Evolutionary conservation across 2,329 filamentous ascomycete species (phyloP).

Genomic region (Aureobasidium sp.): DNA sequence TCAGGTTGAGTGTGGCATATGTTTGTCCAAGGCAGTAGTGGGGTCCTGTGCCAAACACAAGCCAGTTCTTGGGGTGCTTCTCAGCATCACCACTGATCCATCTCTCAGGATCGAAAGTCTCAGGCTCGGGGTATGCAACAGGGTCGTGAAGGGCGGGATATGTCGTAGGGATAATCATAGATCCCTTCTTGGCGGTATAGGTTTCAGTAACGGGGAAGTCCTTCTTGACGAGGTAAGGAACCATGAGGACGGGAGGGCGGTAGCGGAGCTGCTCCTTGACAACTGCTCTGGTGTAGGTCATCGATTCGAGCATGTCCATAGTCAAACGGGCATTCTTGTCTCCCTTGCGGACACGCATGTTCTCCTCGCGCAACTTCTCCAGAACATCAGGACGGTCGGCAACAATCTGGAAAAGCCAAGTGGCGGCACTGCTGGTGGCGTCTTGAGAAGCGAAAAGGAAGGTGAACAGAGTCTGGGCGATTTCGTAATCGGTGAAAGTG

Average conservation of each 20-base stretch:
- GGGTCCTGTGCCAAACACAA: conserved; percentile 83
- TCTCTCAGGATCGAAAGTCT: conserved; percentile 81
- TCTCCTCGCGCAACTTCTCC: conserved; percentile 74
- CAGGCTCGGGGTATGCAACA: conserved; percentile 84
- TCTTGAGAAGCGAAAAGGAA: conserved; percentile 98
- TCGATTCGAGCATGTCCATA: conserved; percentile 80
- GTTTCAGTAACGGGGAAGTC: conserved; percentile 79
- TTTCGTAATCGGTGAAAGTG: conserved; percentile 84
- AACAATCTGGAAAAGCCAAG: conserved; percentile 92
- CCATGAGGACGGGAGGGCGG: conserved; percentile 93
- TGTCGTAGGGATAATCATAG: conserved; percentile 89
- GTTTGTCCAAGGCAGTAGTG: conserved; percentile 95
- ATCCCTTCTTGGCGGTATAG: conserved; percentile 91
- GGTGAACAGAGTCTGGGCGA: conserved; percentile 87
- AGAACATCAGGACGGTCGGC: conserved; percentile 91
- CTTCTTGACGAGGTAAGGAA: conserved; percentile 92
- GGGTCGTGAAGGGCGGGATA: conserved; percentile 88
- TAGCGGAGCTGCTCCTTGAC: conserved; percentile 89
- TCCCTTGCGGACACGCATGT: conserved; percentile 67
- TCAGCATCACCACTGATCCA: conserved; percentile 89
- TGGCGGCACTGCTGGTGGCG: conserved; percentile 85
- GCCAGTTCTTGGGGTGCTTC: conserved; percentile 88
- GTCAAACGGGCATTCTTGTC: conserved; percentile 63
- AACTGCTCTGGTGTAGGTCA: conserved; percentile 85
- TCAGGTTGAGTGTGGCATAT: conserved; percentile 84